These are phyloP conservation scores for Mortierella polycephala DNA, from an alignment of 371 early-diverging fungal genomes.

Conservation along the genomic window DNA sequence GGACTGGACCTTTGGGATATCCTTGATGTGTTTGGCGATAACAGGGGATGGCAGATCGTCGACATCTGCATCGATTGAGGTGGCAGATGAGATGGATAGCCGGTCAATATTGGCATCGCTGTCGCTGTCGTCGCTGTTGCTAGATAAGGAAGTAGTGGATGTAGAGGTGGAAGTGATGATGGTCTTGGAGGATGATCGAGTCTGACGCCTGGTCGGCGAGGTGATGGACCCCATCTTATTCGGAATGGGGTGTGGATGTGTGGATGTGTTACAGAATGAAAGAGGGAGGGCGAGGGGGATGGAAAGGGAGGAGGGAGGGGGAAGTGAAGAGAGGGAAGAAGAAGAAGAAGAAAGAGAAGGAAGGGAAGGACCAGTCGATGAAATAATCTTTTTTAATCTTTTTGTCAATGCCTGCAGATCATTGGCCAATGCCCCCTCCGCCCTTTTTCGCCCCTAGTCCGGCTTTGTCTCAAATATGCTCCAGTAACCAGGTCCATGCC, in stretches of 20 bases:
- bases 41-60: conserved; percentile 8
- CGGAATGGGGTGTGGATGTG: background rate
- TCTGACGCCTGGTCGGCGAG: conserved; percentile 6
- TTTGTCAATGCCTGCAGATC: too few species aligned
- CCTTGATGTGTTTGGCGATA: conserved; percentile 27
- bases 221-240: conserved; percentile 16
- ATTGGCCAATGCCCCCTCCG: too few species aligned
- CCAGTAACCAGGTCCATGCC: too few species aligned
- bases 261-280: background rate
- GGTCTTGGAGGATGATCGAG: conserved; percentile 4
- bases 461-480: too few species aligned
- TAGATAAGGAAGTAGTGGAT: background rate
- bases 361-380: too few species aligned
- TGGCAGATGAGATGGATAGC: conserved; percentile 18
- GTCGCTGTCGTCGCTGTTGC: conserved; percentile 11
- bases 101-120: conserved; percentile 18
- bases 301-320: background rate
- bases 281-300: background rate
- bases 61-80: background rate
- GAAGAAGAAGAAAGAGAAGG: too few species aligned
- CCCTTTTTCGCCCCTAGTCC: too few species aligned
- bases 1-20: conserved; percentile 61
- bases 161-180: background rate
- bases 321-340: conserved; percentile 3
- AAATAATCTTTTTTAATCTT: too few species aligned